phyloP scores from a whole-genome alignment of 176 grass and related monocot species.

The Puccinellia tenuiflora region DNA sequence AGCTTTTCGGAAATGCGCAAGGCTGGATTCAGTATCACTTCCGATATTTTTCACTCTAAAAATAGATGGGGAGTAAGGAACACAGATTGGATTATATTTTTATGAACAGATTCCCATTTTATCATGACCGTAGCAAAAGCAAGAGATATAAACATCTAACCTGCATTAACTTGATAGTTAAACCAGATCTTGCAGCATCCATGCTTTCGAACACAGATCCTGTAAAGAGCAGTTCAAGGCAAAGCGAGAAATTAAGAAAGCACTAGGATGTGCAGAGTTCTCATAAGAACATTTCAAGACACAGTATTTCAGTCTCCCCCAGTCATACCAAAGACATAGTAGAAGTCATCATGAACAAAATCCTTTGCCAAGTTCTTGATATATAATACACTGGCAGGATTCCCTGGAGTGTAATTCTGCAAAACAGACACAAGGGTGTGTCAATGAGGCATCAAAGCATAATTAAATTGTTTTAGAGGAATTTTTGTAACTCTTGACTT shows the following conservation, averaged over 20 bases:
- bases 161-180: constrained; percentile 94
- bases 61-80: neutral
- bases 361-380: constrained; percentile 97
- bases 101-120: neutral
- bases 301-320: neutral
- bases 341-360: constrained; percentile 84
- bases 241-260: neutral
- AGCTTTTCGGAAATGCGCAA: neutral
- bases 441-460: neutral
- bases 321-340: constrained; percentile 76
- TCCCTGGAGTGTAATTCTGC: constrained; percentile 83
- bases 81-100: neutral
- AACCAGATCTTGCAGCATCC: constrained; percentile 48
- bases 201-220: constrained; percentile 73
- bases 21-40: too few species aligned
- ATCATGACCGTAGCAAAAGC: neutral
- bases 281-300: constrained; percentile 5
- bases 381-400: constrained; percentile 79
- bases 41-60: neutral
- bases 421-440: neutral
- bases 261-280: neutral
- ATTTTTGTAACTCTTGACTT: neutral
- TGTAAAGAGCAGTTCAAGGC: constrained; percentile 19
- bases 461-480: neutral
- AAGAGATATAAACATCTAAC: constrained; percentile 30